Evolutionary conservation across 2,329 filamentous ascomycete genomes (phyloP).

Genomic region (Ophiostoma pallidulum): DNA sequence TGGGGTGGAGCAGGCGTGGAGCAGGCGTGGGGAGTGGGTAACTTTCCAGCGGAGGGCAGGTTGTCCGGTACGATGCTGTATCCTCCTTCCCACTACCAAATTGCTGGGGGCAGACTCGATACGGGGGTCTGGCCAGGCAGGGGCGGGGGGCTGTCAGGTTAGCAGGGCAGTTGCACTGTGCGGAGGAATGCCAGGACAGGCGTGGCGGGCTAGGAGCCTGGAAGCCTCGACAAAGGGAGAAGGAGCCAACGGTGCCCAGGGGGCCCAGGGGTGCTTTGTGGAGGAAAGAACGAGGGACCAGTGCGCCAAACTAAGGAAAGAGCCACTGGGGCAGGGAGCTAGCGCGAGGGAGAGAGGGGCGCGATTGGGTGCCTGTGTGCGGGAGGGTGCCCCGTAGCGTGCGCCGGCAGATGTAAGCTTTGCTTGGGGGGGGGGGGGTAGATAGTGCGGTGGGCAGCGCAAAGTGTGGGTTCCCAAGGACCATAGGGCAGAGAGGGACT

Average conservation of each 20-base stretch:
- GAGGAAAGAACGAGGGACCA: background rate
- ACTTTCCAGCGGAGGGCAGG: too few relatives aligned
- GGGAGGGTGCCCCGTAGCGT: slow-evolving; percentile 1
- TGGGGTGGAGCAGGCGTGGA: slow-evolving; percentile 12
- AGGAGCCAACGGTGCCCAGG: background rate
- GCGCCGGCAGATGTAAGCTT: too few relatives aligned
- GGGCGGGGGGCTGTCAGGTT: background rate
- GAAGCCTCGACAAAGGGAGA: background rate
- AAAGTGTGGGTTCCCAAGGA: too few relatives aligned
- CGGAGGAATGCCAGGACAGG: background rate
- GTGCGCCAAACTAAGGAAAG: background rate
- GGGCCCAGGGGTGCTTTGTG: background rate
- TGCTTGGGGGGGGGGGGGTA: too few relatives aligned
- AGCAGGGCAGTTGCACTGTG: background rate
- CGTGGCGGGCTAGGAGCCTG: background rate
- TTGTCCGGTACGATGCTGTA: too few relatives aligned
- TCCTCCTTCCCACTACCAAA: too few relatives aligned
- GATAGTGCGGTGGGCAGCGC: too few relatives aligned
- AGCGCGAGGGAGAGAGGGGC: slow-evolving; percentile 1
- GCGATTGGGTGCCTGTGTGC: background rate
- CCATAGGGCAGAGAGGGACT: too few relatives aligned
- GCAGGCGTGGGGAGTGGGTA: slow-evolving; percentile 1
- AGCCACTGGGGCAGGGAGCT: slow-evolving; percentile 1
- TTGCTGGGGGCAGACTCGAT: slow-evolving; percentile 3
- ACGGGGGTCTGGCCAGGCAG: slow-evolving; percentile 1